Conservation (phyloP, 1,139 yeast genomes). For the Suhomyces anneliseae region DNA sequence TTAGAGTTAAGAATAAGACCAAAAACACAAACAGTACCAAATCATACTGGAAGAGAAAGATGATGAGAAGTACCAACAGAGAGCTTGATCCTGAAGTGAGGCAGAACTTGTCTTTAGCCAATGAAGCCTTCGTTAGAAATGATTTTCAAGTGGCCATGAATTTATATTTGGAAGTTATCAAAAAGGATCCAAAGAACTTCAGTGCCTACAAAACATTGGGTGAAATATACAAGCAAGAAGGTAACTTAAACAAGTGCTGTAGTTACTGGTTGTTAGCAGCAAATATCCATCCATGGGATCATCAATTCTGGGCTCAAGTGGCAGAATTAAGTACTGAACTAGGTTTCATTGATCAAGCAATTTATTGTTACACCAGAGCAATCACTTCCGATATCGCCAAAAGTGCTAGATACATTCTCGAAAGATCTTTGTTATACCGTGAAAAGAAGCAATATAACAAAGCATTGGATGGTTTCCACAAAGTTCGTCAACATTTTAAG, state of each 20-base stretch:
- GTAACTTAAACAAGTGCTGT: slow-evolving; percentile 70
- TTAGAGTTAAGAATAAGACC: slow-evolving; percentile 46
- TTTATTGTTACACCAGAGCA: slow-evolving; percentile 77
- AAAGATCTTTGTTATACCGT: slow-evolving; percentile 65
- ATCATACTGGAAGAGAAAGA: slow-evolving; percentile 33
- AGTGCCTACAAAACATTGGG: slow-evolving; percentile 86
- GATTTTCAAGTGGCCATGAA: slow-evolving; percentile 68
- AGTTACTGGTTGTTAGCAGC: slow-evolving; percentile 85
- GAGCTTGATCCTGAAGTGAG: slow-evolving; percentile 73
- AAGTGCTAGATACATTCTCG: slow-evolving; percentile 54
- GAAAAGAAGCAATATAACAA: slow-evolving; percentile 64
- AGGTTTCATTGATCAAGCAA: slow-evolving; percentile 78
- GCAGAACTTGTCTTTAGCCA: slow-evolving; percentile 65
- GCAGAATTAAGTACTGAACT: slow-evolving; percentile 74
- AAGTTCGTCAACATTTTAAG: slow-evolving; percentile 61
- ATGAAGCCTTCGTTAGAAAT: slow-evolving; percentile 71
- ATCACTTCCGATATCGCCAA: slow-evolving; percentile 52
- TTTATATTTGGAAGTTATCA: slow-evolving; percentile 70
- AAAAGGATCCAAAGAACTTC: slow-evolving; percentile 72
- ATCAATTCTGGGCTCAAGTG: slow-evolving; percentile 79
- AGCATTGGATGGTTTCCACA: slow-evolving; percentile 75
- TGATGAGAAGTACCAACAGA: slow-evolving; percentile 38
- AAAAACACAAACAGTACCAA: slow-evolving; percentile 31
- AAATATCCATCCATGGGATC: slow-evolving; percentile 73
- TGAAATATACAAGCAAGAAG: slow-evolving; percentile 72